Conservation (phyloP, 139 green algal genomes). For the Haematococcus sp. region DNA sequence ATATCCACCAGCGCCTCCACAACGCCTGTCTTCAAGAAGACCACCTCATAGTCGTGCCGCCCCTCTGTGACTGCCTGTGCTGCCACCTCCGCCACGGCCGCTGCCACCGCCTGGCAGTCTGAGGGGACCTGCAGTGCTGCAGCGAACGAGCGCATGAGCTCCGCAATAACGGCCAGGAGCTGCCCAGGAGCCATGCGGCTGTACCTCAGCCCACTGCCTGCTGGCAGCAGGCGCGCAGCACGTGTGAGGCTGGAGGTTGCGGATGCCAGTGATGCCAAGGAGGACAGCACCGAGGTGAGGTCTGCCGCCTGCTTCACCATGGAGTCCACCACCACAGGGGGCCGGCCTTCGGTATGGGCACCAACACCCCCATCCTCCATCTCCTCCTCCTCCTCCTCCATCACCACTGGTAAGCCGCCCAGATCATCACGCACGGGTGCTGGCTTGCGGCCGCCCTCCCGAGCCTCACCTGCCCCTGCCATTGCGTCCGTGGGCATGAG, state of each 20-base stretch:
- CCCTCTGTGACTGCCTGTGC: not conserved
- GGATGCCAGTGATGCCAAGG: not conserved
- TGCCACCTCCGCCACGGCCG: not conserved
- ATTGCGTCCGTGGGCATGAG: no score
- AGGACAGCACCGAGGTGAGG: not conserved
- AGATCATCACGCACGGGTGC: not conserved
- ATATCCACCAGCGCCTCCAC: not conserved
- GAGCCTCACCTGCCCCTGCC: no score
- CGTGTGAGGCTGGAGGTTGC: not conserved
- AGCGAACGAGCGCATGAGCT: not conserved
- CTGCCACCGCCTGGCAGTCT: not conserved
- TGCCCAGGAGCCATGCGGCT: not conserved
- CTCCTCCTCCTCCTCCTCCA: not conserved
- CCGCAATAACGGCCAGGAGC: not conserved
- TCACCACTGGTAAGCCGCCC: not conserved
- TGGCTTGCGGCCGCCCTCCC: no score
- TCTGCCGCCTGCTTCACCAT: not conserved
- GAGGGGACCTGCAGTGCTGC: not conserved
- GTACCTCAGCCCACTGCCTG: not conserved
- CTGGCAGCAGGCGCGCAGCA: not conserved
- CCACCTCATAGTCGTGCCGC: not conserved
- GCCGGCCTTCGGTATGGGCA: not conserved
- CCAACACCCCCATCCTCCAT: not conserved
- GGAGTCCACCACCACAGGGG: not conserved
- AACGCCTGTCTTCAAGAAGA: not conserved